phyloP scores from a whole-genome alignment of 2,329 filamentous ascomycete genomes.

The Cadophora malorum region DNA sequence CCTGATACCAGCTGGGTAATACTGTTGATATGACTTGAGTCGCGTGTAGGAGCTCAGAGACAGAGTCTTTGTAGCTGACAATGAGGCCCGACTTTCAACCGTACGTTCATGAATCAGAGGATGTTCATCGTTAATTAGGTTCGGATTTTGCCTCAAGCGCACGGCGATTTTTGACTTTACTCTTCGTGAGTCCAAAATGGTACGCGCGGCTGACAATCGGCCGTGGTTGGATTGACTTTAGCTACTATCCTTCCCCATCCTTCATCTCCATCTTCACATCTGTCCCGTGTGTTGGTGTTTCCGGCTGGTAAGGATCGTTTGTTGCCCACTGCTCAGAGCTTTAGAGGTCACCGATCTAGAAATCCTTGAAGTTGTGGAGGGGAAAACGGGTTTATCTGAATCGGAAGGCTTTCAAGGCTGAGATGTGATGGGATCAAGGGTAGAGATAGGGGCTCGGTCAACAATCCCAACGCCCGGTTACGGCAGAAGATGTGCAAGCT shows the following conservation, averaged over 20 bases:
- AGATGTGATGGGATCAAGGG: neutral
- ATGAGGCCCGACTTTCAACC: neutral
- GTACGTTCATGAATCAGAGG: neutral
- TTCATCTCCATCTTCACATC: neutral
- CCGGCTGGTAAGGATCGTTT: neutral
- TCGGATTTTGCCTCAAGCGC: neutral
- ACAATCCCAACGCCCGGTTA: constrained; percentile 2
- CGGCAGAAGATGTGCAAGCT: constrained; percentile 6
- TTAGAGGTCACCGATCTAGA: neutral
- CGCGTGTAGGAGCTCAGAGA: neutral
- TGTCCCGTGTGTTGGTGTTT: neutral
- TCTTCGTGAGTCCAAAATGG: neutral
- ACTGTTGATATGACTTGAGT: neutral
- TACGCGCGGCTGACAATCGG: neutral
- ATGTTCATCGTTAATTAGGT: neutral
- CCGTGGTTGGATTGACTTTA: neutral
- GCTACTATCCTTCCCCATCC: neutral
- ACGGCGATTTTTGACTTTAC: neutral
- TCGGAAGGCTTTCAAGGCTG: neutral
- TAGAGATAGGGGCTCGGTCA: neutral
- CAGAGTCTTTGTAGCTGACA: neutral
- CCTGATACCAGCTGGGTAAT: neutral
- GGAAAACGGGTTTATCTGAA: constrained; percentile 13
- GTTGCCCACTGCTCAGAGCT: neutral
- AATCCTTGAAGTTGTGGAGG: neutral